Base-by-base conservation (phyloP, 306 rosid genomes). In the Quercus cerris region DNA sequence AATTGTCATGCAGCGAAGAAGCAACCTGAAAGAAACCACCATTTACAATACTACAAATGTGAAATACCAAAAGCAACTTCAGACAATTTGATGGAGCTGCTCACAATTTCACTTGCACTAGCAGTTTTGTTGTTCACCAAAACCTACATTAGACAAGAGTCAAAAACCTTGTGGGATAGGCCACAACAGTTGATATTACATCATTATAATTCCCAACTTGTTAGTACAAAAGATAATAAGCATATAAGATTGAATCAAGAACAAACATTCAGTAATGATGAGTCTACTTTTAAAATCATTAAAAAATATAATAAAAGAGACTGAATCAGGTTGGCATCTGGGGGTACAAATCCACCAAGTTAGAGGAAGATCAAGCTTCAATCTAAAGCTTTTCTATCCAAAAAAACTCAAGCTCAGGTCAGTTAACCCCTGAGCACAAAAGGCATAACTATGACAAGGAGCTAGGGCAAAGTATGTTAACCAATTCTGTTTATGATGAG, bases 21-120 rank as follows among this genome's bases (percentile, higher is more conserved):
- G 99, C 99, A 91, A 95, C 99, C 99, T 94, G 93, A 74, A 89
- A 90, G 70, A 76, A 78, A 82, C 70, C 73, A 74, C 62, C 27
- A 73, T 56, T 67, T 41, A 62, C 28, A 58, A 46, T 28, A 66
- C 56, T 35, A 44, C 64, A 70, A 74, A 77, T 80, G 44, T 56
- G 54, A 57, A 80, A 68, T 6, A 68, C 61, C 54, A 78, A 77
- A 74, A 77, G 77, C 68, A 87, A 85, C 71, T 62, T 75, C 15
- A 68, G 20, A 78, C 19, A 28, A 49, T 76, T 52, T 67, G 56
- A 76, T 19, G 74, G 19, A 84, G 85, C 68, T 66, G 61, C 99
- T 90, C 83, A 95, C 99, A 73, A 95, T 95, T 95, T 95, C 99
- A 86, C 99, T 93, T 44, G 99, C 97, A 85, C 98, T 95, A 6